Evolutionary conservation across 2,329 filamentous ascomycete genomes (phyloP), one percentile per base, ranked within the genome.

Genomic region (Trichoderma koningiopsis): DNA sequence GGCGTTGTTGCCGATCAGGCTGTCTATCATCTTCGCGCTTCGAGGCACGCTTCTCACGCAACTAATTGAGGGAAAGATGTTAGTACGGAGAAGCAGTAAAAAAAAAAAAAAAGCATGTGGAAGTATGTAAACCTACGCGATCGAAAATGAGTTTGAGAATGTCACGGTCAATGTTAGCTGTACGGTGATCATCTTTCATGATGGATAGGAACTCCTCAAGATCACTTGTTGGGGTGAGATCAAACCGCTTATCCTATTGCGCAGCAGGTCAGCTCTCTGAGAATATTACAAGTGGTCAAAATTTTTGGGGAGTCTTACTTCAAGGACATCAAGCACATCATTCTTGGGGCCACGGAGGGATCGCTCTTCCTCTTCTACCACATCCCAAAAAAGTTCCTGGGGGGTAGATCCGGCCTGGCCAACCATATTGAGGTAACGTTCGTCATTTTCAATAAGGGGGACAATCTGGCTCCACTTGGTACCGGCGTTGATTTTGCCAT

Each of bases 371-470:
- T 97, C 94, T 78, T 98, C 96, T 31, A 98, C 86, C 59, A 94
- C 84, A 78, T 99, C 96, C 93, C 95, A 97, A 83, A 99, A 98
- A 7, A 99, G 84, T 76, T 98, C 94, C 72, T 97, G 86, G 16
- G 96, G 93, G 5, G 89, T 92, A 5, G 94, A 97, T 68, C 95
- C 94, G 70, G 87, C 81, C 77, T 96, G 93, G 63, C 94, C 94
- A 70, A 94, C 87, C 85, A 97, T 93, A 72, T 89, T 89, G 74
- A 85, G 86, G 80, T 97, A 98, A 73, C 94, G 92, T 59, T 91
- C 87, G 76, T 99, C 96, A 68, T 92, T 84, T 74, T 92, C 88
- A 73, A 99, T 87, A 59, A 91, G 78, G 0, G 91, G 88, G 73
- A 91, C 85, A 72, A 98, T 86, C 70, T 94, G 88, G 79, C 87